Evolutionary conservation across 306 rosid genomes (phyloP), one percentile per base, ranked within the genome.

Genomic region (Coriaria nepalensis): DNA sequence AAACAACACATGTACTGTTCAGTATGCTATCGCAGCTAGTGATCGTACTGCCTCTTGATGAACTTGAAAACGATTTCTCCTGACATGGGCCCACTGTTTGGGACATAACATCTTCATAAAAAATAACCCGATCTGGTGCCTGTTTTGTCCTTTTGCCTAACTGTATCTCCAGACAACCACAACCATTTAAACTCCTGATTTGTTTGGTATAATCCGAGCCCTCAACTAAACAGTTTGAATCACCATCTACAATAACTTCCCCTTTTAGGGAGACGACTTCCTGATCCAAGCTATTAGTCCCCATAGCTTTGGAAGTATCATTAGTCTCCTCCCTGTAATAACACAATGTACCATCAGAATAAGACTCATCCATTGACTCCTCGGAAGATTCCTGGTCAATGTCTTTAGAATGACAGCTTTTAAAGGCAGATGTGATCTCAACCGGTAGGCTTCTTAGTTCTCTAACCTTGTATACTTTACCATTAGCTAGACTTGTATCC

Each of bases 401-500:
- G 6, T 69, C 72, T 0, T 69, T 78, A 9, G 68, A 78, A 64
- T 66, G 60, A 52, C 46, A 1, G 29, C 29, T 74, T 70, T 61
- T 75, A 35, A 51, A 62, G 55, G 61, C 13, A 42, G 50, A 63
- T 29, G 57, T 47, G 32, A 75, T 48, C 56, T 69, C 83, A 34
- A 57, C 47, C 2, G 93, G 93, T 45, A 81, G 71, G 76, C 73
- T 78, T 75, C 80, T 67, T 60, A 78, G 52, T 68, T 76, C 95
- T 64, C 84, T 74, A 55, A 81, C 73, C 57, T 66, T 73, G 40
- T 8, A 47, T 40, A 55, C 13, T 42, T 64, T 76, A 52, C 70
- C 80, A 46, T 53, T 13, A 9, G 74, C 74, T 62, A 73, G 53
- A 68, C 93, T 90, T 13, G 97, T 81, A 61, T 90, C 97, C 56